A percentile compares a stretch with the other conserved stretches of the same genome.
Evolutionary conservation across 1,284 basidiomycete genomes (phyloP).

Genomic region (Caloboletus firmus): DNA sequence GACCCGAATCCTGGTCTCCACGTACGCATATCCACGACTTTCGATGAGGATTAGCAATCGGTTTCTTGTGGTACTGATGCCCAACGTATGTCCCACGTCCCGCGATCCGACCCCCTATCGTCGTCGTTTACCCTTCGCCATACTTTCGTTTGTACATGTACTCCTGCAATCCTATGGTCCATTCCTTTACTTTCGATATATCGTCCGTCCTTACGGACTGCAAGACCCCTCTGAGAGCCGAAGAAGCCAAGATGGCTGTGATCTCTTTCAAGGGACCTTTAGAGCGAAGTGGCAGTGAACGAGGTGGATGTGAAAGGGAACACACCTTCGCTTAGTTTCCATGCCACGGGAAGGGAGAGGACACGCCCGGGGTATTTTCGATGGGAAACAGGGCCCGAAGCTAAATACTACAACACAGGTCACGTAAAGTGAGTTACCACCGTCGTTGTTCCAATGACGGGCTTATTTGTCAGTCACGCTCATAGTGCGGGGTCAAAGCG

Average conservation of each 20-base stretch:
- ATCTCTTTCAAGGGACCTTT: constrained; percentile 1
- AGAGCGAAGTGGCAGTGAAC: constrained; percentile 4
- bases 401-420: background rate
- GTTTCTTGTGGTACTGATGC: background rate
- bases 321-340: constrained; percentile 5
- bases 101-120: constrained; percentile 4
- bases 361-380: background rate
- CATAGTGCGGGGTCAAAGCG: background rate
- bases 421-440: background rate
- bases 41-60: background rate
- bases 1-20: background rate
- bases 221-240: background rate
- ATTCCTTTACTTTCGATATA: background rate
- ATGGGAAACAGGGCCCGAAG: background rate
- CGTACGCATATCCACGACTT: constrained; percentile 2
- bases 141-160: background rate
- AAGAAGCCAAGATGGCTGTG: background rate
- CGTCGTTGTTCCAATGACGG: background rate
- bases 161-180: background rate
- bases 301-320: constrained; percentile 4
- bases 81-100: background rate
- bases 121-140: background rate
- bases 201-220: background rate
- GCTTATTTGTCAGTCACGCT: background rate
- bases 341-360: constrained; percentile 2